Conservation (phyloP, 2,329 filamentous ascomycete genomes). For the Aureobasidium sp. region DNA sequence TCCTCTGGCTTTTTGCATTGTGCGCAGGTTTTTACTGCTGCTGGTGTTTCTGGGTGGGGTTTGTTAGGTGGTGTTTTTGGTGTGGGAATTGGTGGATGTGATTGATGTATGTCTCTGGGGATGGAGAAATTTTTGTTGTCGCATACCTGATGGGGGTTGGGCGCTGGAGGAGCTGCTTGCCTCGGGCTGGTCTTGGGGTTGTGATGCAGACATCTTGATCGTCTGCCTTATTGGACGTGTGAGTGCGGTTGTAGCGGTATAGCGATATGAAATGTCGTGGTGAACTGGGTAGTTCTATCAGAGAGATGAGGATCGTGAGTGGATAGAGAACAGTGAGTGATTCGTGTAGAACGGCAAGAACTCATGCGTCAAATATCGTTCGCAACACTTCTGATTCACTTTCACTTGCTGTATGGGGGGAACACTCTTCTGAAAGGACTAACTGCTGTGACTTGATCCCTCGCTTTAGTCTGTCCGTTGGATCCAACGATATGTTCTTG, state of each 20-base stretch:
- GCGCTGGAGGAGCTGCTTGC: constrained; percentile 2
- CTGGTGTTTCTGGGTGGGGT: neutral
- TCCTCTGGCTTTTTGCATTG: constrained; percentile 8
- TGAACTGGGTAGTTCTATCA: neutral
- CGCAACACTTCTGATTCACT: neutral
- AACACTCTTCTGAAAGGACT: neutral
- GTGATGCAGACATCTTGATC: neutral
- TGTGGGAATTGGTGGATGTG: neutral
- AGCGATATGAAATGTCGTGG: neutral
- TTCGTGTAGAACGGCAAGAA: neutral
- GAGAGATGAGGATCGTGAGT: neutral
- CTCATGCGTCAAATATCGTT: neutral
- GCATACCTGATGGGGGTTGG: neutral
- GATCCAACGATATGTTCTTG: no score
- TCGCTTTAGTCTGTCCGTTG: no score
- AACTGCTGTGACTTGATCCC: neutral
- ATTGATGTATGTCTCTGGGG: neutral
- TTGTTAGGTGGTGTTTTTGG: neutral
- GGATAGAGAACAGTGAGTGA: neutral
- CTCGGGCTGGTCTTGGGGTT: neutral
- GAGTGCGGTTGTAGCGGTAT: neutral
- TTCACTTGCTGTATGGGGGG: neutral
- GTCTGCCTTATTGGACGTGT: neutral
- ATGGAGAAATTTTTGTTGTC: neutral
- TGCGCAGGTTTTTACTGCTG: constrained; percentile 1